Base-by-base conservation (phyloP, 352 stramenopile genomes). In the Globisporangium spiculum region DNA sequence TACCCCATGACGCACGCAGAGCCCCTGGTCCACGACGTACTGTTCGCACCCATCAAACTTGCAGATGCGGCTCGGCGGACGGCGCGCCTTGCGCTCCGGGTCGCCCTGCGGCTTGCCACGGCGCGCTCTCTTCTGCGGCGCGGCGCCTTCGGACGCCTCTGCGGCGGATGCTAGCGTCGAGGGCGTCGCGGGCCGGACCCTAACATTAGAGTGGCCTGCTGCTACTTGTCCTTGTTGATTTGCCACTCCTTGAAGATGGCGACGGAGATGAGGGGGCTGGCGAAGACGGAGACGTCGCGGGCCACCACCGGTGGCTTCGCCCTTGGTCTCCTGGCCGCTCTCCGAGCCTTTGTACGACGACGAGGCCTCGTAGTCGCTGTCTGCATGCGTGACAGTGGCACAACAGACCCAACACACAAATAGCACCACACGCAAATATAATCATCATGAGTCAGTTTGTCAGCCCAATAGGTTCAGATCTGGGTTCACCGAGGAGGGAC, bases 1-100 rank as follows among this genome's bases (percentile, higher is more conserved):
- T 70, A 92, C 84, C 62, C 84, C 83, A 56, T 93, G 84, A 26
- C 84, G 83, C 59, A 91, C 80, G 26, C 84, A 93, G 5, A 91
- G 78, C n/a, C 84, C 84, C 63, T 90, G 80, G 52, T 93, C 83
- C 54, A 91, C 84, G 44, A 93, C 83, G 60, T 93, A 93, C 69
- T 93, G 80, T 62, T 90, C 84, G 58, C 84, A 93, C 32, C 75
- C 79, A 56, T 91, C 83, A 52, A 81, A 77, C 64, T 93, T 91
- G 67, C 83, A 93, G 52, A 90, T 84, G 52, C 84, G 83, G 38
- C 83, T 90, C 10, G 83, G 79, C 7, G 81, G 81, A 32, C 81
- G 72, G 7, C 76, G 68, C 3, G 81, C 80, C 18, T 83, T 83
- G 26, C 84, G 82, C 56, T 91, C 83, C 16, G 75, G 74, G 22